phyloP scores from a whole-genome alignment of 2,329 filamentous ascomycete genomes.

The Cryphonectria japonica region DNA sequence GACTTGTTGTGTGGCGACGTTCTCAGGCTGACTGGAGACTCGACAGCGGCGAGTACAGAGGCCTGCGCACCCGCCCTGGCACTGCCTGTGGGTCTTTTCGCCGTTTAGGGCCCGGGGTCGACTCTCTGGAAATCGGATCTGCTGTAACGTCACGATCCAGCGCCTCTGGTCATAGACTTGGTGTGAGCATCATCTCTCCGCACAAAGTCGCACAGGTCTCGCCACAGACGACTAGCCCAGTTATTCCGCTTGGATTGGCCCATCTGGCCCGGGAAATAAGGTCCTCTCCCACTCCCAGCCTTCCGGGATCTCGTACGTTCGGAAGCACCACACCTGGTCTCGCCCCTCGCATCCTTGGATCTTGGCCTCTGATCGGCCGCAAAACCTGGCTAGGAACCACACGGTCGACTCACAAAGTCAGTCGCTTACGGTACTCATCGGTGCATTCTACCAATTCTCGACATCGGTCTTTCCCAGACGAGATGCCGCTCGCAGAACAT shows the following conservation, averaged over 20 bases:
- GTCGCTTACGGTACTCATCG: conserved; percentile 12
- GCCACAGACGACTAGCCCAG: conserved; percentile 16
- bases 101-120: conserved; percentile 7
- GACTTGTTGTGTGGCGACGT: background rate
- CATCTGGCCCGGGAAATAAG: conserved; percentile 8
- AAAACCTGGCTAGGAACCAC: background rate
- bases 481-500: conserved; percentile 38
- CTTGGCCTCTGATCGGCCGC: conserved; percentile 7
- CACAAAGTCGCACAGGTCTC: conserved; percentile 20
- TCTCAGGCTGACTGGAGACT: conserved; percentile 16
- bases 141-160: conserved; percentile 19
- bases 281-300: background rate
- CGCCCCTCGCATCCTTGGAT: conserved; percentile 2
- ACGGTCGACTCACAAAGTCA: background rate
- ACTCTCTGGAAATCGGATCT: conserved; percentile 7
- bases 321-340: conserved; percentile 7
- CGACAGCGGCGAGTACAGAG: conserved; percentile 11
- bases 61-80: conserved; percentile 12
- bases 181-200: conserved; percentile 6
- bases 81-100: conserved; percentile 12
- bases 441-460: conserved; percentile 20
- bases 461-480: conserved; percentile 34
- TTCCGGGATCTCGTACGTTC: conserved; percentile 1
- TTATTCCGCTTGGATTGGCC: conserved; percentile 3
- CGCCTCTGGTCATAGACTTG: conserved; percentile 10